Evolutionary conservation across 192 early-diverging fungal genomes (phyloP).

Genomic region (Chytriomyces confervae): DNA sequence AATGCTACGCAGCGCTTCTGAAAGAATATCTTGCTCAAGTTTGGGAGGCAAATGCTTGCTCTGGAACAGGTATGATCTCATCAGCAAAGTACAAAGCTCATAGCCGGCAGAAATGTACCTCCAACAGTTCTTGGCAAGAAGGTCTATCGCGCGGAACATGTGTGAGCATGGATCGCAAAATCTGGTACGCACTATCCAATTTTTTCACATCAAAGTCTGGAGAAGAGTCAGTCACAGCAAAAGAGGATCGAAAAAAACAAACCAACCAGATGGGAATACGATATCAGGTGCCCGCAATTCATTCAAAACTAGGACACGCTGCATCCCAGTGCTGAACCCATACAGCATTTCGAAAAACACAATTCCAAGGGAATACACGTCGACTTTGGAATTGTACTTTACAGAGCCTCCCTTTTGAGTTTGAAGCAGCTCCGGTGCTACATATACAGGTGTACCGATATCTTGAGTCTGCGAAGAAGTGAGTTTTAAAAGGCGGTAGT

Average conservation of each 20-base stretch:
- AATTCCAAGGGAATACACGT: constrained; percentile 78
- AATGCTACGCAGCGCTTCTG: constrained; percentile 87
- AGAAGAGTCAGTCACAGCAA: constrained; percentile 30
- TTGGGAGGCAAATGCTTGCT: constrained; percentile 74
- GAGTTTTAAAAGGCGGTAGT: not conserved
- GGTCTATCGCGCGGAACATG: constrained; percentile 79
- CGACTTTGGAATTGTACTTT: constrained; percentile 81
- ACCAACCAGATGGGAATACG: constrained; percentile 72
- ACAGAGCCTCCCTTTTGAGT: constrained; percentile 42
- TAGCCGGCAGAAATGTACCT: constrained; percentile 30
- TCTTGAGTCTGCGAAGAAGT: constrained; percentile 53
- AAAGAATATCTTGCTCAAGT: constrained; percentile 86
- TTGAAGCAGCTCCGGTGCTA: constrained; percentile 67
- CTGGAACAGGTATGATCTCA: constrained; percentile 21
- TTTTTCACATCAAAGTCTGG: constrained; percentile 69
- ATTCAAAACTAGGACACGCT: constrained; percentile 71
- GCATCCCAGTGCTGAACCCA: constrained; percentile 76
- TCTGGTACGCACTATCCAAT: constrained; percentile 67
- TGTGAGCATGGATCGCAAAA: constrained; percentile 74
- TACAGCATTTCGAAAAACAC: constrained; percentile 84
- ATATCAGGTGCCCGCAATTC: constrained; percentile 71
- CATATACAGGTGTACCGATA: constrained; percentile 92
- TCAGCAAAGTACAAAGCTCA: not conserved
- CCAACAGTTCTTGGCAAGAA: constrained; percentile 80
- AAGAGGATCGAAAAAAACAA: constrained; percentile 4